These are phyloP conservation scores for Arxiozyma slooffiae DNA, from an alignment of 1,139 yeast species.

Conservation along the genomic window DNA sequence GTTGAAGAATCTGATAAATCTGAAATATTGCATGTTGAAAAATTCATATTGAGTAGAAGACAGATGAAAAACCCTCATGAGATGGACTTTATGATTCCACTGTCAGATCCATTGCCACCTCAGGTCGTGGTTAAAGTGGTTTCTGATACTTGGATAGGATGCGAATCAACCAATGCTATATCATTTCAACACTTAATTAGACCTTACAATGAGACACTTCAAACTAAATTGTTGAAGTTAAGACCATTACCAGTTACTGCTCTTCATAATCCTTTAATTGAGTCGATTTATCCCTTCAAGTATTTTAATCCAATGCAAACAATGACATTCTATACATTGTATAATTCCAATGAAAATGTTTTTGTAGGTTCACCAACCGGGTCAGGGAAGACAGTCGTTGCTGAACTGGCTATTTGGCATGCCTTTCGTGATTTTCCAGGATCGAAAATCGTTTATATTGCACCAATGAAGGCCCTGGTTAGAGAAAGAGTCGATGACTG, in stretches of 20 bases:
- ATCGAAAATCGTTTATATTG: constrained; percentile 85
- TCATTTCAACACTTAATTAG: constrained; percentile 85
- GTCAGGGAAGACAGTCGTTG: constrained; percentile 95
- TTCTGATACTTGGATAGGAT: constrained; percentile 85
- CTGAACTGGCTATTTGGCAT: constrained; percentile 95
- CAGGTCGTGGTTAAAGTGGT: constrained; percentile 72
- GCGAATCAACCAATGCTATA: constrained; percentile 66
- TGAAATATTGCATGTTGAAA: constrained; percentile 72
- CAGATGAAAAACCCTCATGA: constrained; percentile 54
- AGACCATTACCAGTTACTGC: constrained; percentile 86
- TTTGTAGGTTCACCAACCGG: constrained; percentile 98
- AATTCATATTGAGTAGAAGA: constrained; percentile 54
- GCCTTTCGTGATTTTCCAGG: constrained; percentile 75
- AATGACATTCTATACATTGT: constrained; percentile 85
- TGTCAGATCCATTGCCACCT: constrained; percentile 79
- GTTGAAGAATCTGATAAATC: constrained; percentile 78
- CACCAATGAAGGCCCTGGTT: constrained; percentile 98
- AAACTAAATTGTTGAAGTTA: constrained; percentile 66
- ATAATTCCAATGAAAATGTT: constrained; percentile 67
- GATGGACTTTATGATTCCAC: constrained; percentile 86
- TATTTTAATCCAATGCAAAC: constrained; percentile 99
- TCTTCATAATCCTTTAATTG: constrained; percentile 57
- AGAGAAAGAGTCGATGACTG: constrained; percentile 95
- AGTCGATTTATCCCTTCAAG: constrained; percentile 65
- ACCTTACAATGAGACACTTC: constrained; percentile 78